phyloP scores from a whole-genome alignment of 2,329 filamentous ascomycete species.

The Teratosphaeria nubilosa region DNA sequence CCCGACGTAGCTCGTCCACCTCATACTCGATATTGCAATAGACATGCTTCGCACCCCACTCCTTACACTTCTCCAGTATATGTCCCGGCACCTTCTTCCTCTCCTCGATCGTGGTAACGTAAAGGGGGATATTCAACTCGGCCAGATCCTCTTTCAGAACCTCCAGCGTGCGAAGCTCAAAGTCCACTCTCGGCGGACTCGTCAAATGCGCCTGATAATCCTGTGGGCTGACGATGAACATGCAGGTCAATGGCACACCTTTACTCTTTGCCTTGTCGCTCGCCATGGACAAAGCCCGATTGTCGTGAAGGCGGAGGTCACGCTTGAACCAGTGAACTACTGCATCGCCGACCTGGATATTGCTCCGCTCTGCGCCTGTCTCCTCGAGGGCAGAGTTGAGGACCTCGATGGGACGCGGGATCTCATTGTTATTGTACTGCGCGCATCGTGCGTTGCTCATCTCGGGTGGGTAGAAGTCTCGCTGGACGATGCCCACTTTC shows the following conservation, averaged over 20 bases:
- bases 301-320: slow-evolving; percentile 66
- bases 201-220: slow-evolving; percentile 75
- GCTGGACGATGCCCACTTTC: slow-evolving; percentile 33
- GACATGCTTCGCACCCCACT: slow-evolving; percentile 66
- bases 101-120: slow-evolving; percentile 60
- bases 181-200: slow-evolving; percentile 65
- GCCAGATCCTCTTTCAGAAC: slow-evolving; percentile 57
- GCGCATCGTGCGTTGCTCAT: slow-evolving; percentile 72
- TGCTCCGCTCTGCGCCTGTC: slow-evolving; percentile 46
- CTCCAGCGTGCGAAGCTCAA: slow-evolving; percentile 62
- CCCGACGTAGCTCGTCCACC: slow-evolving; percentile 75
- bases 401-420: slow-evolving; percentile 63
- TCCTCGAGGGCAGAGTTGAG: slow-evolving; percentile 52
- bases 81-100: slow-evolving; percentile 52
- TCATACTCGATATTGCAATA: slow-evolving; percentile 86
- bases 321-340: slow-evolving; percentile 89
- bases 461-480: slow-evolving; percentile 71
- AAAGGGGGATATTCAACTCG: slow-evolving; percentile 65
- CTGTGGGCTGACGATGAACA: slow-evolving; percentile 74
- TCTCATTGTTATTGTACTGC: slow-evolving; percentile 59
- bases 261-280: slow-evolving; percentile 55
- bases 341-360: slow-evolving; percentile 46
- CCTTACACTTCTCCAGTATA: slow-evolving; percentile 54
- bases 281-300: slow-evolving; percentile 59
- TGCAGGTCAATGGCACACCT: slow-evolving; percentile 60